phyloP scores from a whole-genome alignment of 2,329 filamentous ascomycete genomes.

The Dothiorella sarmentorum region DNA sequence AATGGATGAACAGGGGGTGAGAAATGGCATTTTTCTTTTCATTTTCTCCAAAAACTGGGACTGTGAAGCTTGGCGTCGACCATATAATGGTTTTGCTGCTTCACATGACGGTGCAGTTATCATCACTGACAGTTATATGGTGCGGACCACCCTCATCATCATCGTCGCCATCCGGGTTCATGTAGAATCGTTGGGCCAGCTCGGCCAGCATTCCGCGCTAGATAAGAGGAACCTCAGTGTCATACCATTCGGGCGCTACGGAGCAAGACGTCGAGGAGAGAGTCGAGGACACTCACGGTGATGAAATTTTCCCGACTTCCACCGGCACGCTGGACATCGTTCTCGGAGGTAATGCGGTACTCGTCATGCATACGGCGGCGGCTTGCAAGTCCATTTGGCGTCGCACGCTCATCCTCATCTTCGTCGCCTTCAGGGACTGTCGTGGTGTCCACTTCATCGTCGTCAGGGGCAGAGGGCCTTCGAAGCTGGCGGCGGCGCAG shows the following conservation, averaged over 20 bases:
- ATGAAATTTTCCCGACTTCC: slow-evolving; percentile 57
- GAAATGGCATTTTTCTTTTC: no score
- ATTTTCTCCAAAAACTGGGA: no score
- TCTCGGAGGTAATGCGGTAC: slow-evolving; percentile 60
- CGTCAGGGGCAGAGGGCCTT: not conserved
- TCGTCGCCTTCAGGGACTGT: slow-evolving; percentile 24
- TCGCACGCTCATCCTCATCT: slow-evolving; percentile 39
- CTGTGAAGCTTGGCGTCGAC: no score
- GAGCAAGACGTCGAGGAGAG: not conserved
- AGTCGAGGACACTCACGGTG: slow-evolving; percentile 43
- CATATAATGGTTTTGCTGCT: no score
- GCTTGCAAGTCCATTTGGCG: slow-evolving; percentile 50
- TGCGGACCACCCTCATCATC: slow-evolving; percentile 19
- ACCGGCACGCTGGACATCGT: slow-evolving; percentile 58
- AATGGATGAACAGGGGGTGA: no score
- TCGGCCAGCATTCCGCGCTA: slow-evolving; percentile 36
- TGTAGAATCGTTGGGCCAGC: slow-evolving; percentile 32
- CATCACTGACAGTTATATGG: slow-evolving; percentile 7
- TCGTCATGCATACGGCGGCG: slow-evolving; percentile 58
- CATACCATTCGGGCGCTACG: not conserved
- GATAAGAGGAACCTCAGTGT: not conserved
- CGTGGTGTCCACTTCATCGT: slow-evolving; percentile 21
- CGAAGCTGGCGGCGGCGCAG: slow-evolving; percentile 13
- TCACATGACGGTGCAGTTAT: slow-evolving; percentile 14
- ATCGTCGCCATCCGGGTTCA: slow-evolving; percentile 23